Evolutionary conservation across 345 rosid species (phyloP), one percentile per base, ranked within the genome.

Genomic region (Syzygium jambos): DNA sequence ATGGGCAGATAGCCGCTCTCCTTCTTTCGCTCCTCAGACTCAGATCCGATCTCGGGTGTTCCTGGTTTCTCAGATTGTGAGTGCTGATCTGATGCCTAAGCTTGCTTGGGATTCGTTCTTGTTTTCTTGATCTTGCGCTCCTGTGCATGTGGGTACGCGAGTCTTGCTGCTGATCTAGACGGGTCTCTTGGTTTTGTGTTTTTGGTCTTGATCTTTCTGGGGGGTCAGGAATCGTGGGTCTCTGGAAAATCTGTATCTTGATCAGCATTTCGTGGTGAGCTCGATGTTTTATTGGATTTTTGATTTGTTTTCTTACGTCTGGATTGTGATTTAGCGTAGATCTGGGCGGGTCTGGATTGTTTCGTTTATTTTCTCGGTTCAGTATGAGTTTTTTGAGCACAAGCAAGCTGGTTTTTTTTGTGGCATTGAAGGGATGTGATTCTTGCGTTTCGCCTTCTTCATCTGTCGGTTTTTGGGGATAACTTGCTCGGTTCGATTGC

Each of bases 1-100:
- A 61, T 86, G 83, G 83, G 59, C 73, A 86, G 83, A 51, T 86
- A 86, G 87, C 77, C 77, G 57, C 56, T 53, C 80, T 63, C 56
- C 77, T 15, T 22, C 25, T 14, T 8, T 56, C 4, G 11, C 78
- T 43, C 17, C 65, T 78, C 38, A 19, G 80, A 63, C 82, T n/a
- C 82, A 61, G 87, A 86, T 63, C 87, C n/a, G 78, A 38, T 51
- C 22, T 55, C 22, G 29, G 80, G 25, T 38, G 21, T 16, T 59
- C 11, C 3, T 34, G 80, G 27, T 73, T 38, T 73, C 11, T 10
- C 25, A 1, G 49, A 73, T 73, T 38, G 80, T 73, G 41, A 38
- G 80, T 73, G 5, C 49, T 38, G 3, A 19, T 73, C 38, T 61
- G 17, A 61, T 61, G 14, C n/a, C 73, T 61, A 27, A 9, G 15